Evolutionary conservation across 2,329 filamentous ascomycete genomes (phyloP).

Genomic region (Rutstroemia sydowiana): DNA sequence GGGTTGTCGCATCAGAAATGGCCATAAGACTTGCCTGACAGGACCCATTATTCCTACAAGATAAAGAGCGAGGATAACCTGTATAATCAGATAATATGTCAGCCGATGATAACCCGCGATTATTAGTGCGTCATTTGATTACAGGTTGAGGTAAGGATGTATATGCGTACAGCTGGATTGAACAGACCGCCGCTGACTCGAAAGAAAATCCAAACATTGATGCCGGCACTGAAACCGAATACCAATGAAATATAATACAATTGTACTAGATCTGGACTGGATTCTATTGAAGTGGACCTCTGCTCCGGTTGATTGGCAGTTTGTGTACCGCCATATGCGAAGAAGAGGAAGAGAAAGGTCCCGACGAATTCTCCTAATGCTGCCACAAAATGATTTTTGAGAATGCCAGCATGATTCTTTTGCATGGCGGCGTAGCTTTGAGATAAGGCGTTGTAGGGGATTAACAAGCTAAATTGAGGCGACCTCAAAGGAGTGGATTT

Average conservation of each 20-base stretch:
- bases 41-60: too few relatives aligned
- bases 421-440: too few relatives aligned
- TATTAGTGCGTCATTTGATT: too few relatives aligned
- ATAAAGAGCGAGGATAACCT: too few relatives aligned
- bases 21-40: too few relatives aligned
- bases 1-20: too few relatives aligned
- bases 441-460: too few relatives aligned
- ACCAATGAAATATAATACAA: constrained; percentile 31
- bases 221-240: constrained; percentile 36
- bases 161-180: constrained; percentile 29
- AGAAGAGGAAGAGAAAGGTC: constrained; percentile 34
- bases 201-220: constrained; percentile 51
- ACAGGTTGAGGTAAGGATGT: constrained; percentile 26
- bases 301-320: constrained; percentile 14
- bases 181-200: constrained; percentile 40
- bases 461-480: too few relatives aligned
- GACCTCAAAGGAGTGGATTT: too few relatives aligned
- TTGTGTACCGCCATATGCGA: constrained; percentile 21
- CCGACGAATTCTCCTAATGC: constrained; percentile 42
- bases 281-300: neutral
- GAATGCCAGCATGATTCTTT: too few relatives aligned
- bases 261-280: constrained; percentile 23
- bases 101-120: too few relatives aligned
- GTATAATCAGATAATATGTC: constrained; percentile 24
- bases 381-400: constrained; percentile 35